A percentile compares a stretch with the other conserved stretches of the same genome.
These are phyloP conservation scores for Aspergillus sp. DNA, from an alignment of 2,329 filamentous ascomycete species.

Conservation along the genomic window DNA sequence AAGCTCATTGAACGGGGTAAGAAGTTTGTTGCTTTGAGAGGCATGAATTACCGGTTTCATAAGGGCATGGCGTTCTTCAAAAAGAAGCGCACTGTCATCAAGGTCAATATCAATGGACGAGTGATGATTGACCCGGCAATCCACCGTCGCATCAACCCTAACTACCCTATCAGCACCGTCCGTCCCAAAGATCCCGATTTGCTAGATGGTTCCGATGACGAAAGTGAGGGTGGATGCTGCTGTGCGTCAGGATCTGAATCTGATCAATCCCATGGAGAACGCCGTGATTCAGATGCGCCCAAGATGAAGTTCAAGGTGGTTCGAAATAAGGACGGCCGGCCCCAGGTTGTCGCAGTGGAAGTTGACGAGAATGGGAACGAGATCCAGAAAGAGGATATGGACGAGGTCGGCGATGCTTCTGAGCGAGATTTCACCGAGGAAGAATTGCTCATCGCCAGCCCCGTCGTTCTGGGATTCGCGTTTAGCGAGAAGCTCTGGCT, in stretches of 20 bases:
- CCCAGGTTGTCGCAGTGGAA: slow-evolving; percentile 54
- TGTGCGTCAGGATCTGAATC: slow-evolving; percentile 37
- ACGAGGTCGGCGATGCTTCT: slow-evolving; percentile 39
- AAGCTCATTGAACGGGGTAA: slow-evolving; percentile 77
- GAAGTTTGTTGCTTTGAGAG: slow-evolving; percentile 77
- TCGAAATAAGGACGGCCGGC: slow-evolving; percentile 53
- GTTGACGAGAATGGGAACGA: slow-evolving; percentile 57
- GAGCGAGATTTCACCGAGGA: slow-evolving; percentile 70
- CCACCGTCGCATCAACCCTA: slow-evolving; percentile 81
- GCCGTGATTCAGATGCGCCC: slow-evolving; percentile 33
- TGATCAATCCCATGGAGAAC: slow-evolving; percentile 39
- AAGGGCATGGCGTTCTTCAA: slow-evolving; percentile 84
- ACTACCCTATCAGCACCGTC: slow-evolving; percentile 75
- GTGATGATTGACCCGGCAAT: slow-evolving; percentile 85
- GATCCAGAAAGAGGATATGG: slow-evolving; percentile 58
- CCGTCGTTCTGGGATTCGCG: slow-evolving; percentile 81
- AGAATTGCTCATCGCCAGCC: slow-evolving; percentile 78
- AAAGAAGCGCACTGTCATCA: slow-evolving; percentile 71
- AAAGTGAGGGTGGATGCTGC: slow-evolving; percentile 44
- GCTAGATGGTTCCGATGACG: slow-evolving; percentile 48
- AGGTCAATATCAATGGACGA: slow-evolving; percentile 81
- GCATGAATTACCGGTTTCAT: slow-evolving; percentile 79
- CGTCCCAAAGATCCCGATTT: slow-evolving; percentile 69
- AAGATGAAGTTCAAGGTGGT: slow-evolving; percentile 53
- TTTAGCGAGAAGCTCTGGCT: slow-evolving; percentile 90